Evolutionary conservation across 768 basidiomycete genomes (phyloP), one percentile per base, ranked within the genome.

Genomic region (Panus rudis): DNA sequence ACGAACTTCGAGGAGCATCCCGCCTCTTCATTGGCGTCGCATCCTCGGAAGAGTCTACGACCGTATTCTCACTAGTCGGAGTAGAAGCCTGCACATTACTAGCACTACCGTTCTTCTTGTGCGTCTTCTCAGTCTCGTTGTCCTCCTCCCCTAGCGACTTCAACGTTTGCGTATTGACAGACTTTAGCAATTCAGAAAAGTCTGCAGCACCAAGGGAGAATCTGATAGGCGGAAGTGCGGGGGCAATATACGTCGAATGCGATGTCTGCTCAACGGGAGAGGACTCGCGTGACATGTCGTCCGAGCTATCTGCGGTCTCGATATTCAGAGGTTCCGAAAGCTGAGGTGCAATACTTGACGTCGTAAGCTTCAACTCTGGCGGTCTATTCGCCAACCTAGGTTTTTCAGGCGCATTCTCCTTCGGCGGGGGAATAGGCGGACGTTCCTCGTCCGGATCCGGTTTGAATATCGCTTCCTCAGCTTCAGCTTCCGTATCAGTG

Each of bases 151-250:
- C 47, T 35, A 7, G 33, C 7, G n/a, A 35, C 33, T 17, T 35
- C 33, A n/a, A n/a, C n/a, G n/a, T 39, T 71, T 68, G 3, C 68
- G 57, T 8, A 73, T 57, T 41, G 71, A 79, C 75, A 24, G 76
- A 75, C 52, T 63, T 76, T 39, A 87, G 71, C 14, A 87, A 62
- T 46, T 85, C 84, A 0, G 81, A 78, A 55, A 97, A 92, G 59
- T 94, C 92, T 0, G 78, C 69, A 35, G 80, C 75, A 46, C 79
- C 84, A 66, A 94, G 73, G 13, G 92, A 93, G 60, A 94, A 84
- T n/a, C 88, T 79, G 55, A 94, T 92, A 0, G 89, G 89, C 3
- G 91, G 91, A 22, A 92, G 68, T 3, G 89, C 86, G 28, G 92
- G 91, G 0, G 88, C 85, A 38, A 90, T 87, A 59, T 84, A 85